Conservation (phyloP, 345 rosid species). For the Kandelia obovata region DNA sequence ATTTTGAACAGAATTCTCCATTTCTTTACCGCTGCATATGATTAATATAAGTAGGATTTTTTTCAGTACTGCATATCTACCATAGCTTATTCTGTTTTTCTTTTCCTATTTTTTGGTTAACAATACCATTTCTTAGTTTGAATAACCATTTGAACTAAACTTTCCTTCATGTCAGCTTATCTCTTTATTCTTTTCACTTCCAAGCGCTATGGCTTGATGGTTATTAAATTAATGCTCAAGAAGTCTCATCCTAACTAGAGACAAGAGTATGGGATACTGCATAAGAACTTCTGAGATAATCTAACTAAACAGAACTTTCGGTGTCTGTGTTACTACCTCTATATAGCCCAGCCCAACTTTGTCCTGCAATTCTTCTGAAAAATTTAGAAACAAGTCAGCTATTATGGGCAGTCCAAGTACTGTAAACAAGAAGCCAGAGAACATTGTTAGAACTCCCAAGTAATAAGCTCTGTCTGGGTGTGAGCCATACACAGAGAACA, state of each 20-base stretch:
- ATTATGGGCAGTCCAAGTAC: constrained; percentile 32
- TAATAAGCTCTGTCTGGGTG: constrained; percentile 25
- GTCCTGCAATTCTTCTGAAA: constrained; percentile 31
- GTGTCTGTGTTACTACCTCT: constrained; percentile 18
- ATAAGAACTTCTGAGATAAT: neutral
- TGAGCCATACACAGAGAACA: neutral
- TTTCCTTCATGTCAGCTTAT: constrained; percentile 84
- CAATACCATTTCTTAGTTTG: too few relatives aligned
- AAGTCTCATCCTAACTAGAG: too few relatives aligned
- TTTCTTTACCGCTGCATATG: too few relatives aligned
- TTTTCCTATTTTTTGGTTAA: too few relatives aligned
- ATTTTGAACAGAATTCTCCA: too few relatives aligned
- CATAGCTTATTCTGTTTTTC: too few relatives aligned
- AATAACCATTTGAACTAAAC: too few relatives aligned
- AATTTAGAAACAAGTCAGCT: constrained; percentile 26
- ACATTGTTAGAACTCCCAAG: constrained; percentile 24
- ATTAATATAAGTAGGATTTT: too few relatives aligned
- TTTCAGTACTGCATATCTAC: too few relatives aligned
- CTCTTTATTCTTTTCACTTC: constrained; percentile 8
- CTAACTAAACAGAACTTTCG: neutral
- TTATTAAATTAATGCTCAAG: too few relatives aligned
- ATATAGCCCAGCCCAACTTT: constrained; percentile 1
- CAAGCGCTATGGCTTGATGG: too few relatives aligned
- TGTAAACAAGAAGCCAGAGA: constrained; percentile 23
- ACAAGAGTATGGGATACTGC: neutral